Conservation (phyloP, 2,329 filamentous ascomycete genomes). For the Chaetomium olivaceum region DNA sequence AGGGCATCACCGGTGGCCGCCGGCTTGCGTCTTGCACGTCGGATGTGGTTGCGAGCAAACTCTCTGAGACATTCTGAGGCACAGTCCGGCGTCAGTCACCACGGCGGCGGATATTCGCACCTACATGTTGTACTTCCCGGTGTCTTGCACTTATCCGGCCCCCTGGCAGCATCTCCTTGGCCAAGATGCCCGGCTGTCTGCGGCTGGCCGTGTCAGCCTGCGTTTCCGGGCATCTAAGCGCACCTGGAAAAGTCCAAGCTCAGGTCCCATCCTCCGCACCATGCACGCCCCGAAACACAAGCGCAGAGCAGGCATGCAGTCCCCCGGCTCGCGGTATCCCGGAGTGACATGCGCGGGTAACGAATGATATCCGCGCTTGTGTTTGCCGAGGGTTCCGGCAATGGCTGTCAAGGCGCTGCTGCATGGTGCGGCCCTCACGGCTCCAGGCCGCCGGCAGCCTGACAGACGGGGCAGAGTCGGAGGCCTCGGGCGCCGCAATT, state of each 20-base stretch:
- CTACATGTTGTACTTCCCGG: constrained; percentile 19
- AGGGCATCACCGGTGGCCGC: background rate
- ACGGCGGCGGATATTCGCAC: constrained; percentile 14
- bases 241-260: background rate
- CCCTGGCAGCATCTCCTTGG: constrained; percentile 18
- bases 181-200: constrained; percentile 9
- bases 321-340: constrained; percentile 8
- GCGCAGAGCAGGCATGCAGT: constrained; percentile 14
- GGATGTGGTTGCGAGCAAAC: constrained; percentile 18
- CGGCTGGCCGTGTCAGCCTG: constrained; percentile 15
- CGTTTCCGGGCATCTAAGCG: constrained; percentile 6
- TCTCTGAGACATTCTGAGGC: constrained; percentile 20
- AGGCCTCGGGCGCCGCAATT: constrained; percentile 20
- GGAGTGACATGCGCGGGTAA: constrained; percentile 11
- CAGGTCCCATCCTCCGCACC: constrained; percentile 11
- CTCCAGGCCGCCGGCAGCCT: constrained; percentile 12
- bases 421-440: constrained; percentile 18
- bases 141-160: constrained; percentile 6
- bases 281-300: constrained; percentile 12
- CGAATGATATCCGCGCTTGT: constrained; percentile 9
- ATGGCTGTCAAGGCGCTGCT: constrained; percentile 21
- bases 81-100: constrained; percentile 12
- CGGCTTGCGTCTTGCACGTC: constrained; percentile 9
- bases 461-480: constrained; percentile 11
- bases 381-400: constrained; percentile 5